These are phyloP conservation scores for Sugiyamaella smithiae DNA, from an alignment of 805 yeast species.

Conservation along the genomic window DNA sequence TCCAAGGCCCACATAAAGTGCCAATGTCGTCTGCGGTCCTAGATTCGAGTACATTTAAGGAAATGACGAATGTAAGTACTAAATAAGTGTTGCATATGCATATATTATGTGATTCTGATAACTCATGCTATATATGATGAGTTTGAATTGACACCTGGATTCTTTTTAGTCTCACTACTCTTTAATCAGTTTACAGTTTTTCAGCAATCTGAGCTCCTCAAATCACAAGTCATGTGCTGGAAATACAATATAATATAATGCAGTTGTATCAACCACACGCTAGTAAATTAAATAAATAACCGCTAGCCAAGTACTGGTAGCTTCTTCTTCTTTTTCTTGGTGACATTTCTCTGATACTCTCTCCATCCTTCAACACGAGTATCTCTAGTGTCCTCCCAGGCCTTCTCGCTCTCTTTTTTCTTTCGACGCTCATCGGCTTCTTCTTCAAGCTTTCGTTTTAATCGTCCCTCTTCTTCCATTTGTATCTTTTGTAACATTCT, in stretches of 20 bases:
- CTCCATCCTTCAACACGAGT: slow-evolving; percentile 61
- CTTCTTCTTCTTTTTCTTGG: slow-evolving; percentile 47
- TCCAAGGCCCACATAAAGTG: slow-evolving; percentile 3
- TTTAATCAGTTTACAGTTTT: too few relatives aligned
- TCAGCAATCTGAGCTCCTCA: too few relatives aligned
- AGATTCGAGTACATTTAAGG: slow-evolving; percentile 3
- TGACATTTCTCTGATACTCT: slow-evolving; percentile 42
- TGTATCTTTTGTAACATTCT: slow-evolving; percentile 43
- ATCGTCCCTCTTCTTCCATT: slow-evolving; percentile 41
- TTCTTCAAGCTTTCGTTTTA: slow-evolving; percentile 36
- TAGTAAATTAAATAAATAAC: too few relatives aligned
- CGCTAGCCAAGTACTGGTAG: slow-evolving; percentile 40
- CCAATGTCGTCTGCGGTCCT: not conserved
- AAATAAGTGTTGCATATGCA: too few relatives aligned
- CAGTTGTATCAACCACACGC: too few relatives aligned
- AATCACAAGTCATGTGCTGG: too few relatives aligned
- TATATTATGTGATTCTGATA: too few relatives aligned
- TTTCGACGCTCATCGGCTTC: slow-evolving; percentile 35
- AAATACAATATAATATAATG: too few relatives aligned
- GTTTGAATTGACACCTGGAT: too few relatives aligned
- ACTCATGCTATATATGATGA: too few relatives aligned
- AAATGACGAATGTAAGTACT: too few relatives aligned
- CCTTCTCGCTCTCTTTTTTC: slow-evolving; percentile 39
- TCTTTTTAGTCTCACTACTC: too few relatives aligned
- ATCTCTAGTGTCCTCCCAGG: slow-evolving; percentile 64